phyloP scores from a whole-genome alignment of 192 early-diverging fungal species.

The Phycomyces blakesleeanus region DNA sequence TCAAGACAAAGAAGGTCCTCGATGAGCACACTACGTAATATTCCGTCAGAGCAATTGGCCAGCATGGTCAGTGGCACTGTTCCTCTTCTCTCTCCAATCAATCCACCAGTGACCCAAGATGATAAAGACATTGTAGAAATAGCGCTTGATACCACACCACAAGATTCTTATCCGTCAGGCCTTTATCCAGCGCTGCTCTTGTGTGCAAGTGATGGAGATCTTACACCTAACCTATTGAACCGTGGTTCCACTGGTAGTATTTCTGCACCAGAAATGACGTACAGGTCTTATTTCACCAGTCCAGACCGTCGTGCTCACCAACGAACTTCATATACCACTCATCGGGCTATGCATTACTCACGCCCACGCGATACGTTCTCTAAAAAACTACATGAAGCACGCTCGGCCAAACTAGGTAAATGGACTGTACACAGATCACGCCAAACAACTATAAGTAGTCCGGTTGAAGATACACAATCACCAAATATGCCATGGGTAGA shows the following conservation, averaged over 20 bases:
- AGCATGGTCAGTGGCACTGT: conserved; percentile 32
- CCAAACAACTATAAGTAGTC: too few relatives aligned
- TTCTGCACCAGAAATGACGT: conserved; percentile 3
- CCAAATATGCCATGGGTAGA: conserved; percentile 12
- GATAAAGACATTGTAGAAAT: conserved; percentile 27
- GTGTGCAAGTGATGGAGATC: neutral
- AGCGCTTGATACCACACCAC: conserved; percentile 4
- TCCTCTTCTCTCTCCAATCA: conserved; percentile 16
- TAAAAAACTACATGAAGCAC: conserved; percentile 1
- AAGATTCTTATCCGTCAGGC: neutral
- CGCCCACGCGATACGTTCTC: neutral
- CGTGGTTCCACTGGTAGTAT: neutral
- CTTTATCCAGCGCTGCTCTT: neutral
- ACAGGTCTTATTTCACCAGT: neutral
- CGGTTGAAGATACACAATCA: too few relatives aligned
- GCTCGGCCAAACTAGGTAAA: conserved; percentile 4
- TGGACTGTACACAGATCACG: neutral
- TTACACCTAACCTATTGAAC: neutral
- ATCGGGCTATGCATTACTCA: neutral
- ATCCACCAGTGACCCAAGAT: conserved; percentile 13
- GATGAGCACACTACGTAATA: conserved; percentile 32
- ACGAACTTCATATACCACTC: too few relatives aligned
- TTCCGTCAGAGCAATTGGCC: conserved; percentile 33
- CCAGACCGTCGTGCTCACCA: neutral
- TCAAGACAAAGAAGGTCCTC: conserved; percentile 21